Base-by-base conservation (phyloP, 2,329 filamentous ascomycete genomes). In the Neopestalotiopsis clavispora region DNA sequence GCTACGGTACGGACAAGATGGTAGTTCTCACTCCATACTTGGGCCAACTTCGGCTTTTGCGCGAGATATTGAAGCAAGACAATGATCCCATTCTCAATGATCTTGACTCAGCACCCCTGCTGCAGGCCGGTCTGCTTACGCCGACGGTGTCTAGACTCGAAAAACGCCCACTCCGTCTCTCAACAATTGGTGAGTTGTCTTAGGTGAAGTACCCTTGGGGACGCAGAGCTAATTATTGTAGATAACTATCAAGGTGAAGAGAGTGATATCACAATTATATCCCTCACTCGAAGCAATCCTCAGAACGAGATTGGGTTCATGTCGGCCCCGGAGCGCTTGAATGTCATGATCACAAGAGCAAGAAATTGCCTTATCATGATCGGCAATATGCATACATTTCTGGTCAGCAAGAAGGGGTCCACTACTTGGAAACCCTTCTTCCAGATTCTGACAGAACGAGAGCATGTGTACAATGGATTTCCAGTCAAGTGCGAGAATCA, bases 171-270 rank as follows among this genome's bases (percentile, higher is more conserved):
- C 81, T 94, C 17, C 83, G 85, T 0, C 81, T 94, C 0, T 93
- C 92, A 0, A 94, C 92, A 0, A 91, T 94, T 65, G 90, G 90
- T 92, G 78, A 76, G 86, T 75, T 38, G 30, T 3, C 45, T 17
- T n/a, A 40, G n/a, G 3, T 23, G 13, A 20, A 12, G 34, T 1
- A 7, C 34, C 12, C 4, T 14, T 14, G 9, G 40, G 32, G 30
- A 1, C 3, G 6, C 17, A 2, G 34, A 14, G 32, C 42, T 62
- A 4, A 61, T 38, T 14, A 32, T n/a, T 10, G 23, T 69, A 91
- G 92, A 94, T 70, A 94, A 94, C 70, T 95, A 92, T 68, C 92
- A 94, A 76, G 92, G 92, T 1, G 92, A 94, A 74, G 92, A 95
- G 71, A 90, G 88, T 49, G 88, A 94, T 1, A 91, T 95, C 17